Base-by-base conservation (phyloP, 148 eudicot species). In the Vaccinium vitisidaea region DNA sequence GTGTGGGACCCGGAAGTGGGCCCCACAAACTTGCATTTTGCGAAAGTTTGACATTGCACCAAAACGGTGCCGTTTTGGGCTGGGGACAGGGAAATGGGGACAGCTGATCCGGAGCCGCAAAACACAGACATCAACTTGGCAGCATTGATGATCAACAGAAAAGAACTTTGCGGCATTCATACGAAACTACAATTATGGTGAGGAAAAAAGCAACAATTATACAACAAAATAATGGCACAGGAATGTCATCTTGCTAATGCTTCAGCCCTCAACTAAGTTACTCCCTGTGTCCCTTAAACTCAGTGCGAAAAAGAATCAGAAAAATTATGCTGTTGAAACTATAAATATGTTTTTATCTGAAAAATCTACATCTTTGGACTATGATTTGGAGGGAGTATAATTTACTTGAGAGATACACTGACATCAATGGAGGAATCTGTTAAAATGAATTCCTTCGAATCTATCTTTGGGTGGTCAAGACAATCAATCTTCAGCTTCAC, bases 351-450 rank as follows among this genome's bases (percentile, higher is more conserved):
- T 43, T 43, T 43, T 43, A 43, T 4, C 46, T 5, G 46, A 5
- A 43, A 43, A 43, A 43, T 43, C 46, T 43, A 43, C 46, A 43
- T 43, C 46, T 43, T 43, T 43, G 46, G 46, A 43, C 46, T 43
- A 43, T 43, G 46, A 43, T 43, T 43, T 43, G 46, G 5, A 43
- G 46, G 46, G 6, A 43, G 6, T 43, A 5, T 5, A 13, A 69
- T 30, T 83, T 54, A 85, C 46, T 5, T n/a, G 30, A 96, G 90
- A 75, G 91, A 79, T 87, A 97, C 94, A 76, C 90, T 87, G 80
- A 92, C 95, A 76, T 90, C 91, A 76, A 97, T 54, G 8, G 89
- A 83, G n/a, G 96, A 89, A 81, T 94, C 93, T 6, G 98, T 95
- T 80, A 95, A 80, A 84, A 90, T 83, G 78, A 93, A 77, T 56